phyloP scores from a whole-genome alignment of 306 rosid species.

The Ormosia emarginata region DNA sequence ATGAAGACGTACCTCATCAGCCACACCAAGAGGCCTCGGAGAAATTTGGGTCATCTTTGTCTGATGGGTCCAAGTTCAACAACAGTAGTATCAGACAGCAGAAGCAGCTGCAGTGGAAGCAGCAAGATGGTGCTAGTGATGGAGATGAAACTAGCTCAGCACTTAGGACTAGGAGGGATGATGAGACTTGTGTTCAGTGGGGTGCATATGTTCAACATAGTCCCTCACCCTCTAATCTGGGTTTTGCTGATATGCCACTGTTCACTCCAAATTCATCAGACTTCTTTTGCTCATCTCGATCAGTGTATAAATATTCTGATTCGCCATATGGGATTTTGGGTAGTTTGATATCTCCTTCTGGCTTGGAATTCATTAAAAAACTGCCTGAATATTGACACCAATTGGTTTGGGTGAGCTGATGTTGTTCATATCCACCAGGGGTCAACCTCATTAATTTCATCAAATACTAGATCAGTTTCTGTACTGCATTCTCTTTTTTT shows the following conservation, averaged over 20 bases:
- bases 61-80: conserved; percentile 23
- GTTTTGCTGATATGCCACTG: conserved; percentile 48
- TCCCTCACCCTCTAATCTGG: neutral
- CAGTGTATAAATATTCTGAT: conserved; percentile 36
- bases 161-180: conserved; percentile 20
- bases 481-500: neutral
- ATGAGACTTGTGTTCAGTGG: neutral
- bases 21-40: conserved; percentile 13
- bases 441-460: neutral
- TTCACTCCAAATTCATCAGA: conserved; percentile 60
- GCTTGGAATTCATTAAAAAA: conserved; percentile 64
- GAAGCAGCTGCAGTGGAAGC: neutral
- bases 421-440: neutral
- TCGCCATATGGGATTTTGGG: conserved; percentile 37
- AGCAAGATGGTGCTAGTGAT: neutral
- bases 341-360: conserved; percentile 58
- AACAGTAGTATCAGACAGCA: neutral
- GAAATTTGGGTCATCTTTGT: conserved; percentile 30
- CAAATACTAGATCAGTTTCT: neutral
- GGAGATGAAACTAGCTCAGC: conserved; percentile 34
- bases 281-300: conserved; percentile 40
- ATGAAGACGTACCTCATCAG: neutral
- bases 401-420: neutral
- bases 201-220: neutral
- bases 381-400: conserved; percentile 51